Conservation (phyloP, 768 basidiomycete genomes). For the Antrodiella citrinella region DNA sequence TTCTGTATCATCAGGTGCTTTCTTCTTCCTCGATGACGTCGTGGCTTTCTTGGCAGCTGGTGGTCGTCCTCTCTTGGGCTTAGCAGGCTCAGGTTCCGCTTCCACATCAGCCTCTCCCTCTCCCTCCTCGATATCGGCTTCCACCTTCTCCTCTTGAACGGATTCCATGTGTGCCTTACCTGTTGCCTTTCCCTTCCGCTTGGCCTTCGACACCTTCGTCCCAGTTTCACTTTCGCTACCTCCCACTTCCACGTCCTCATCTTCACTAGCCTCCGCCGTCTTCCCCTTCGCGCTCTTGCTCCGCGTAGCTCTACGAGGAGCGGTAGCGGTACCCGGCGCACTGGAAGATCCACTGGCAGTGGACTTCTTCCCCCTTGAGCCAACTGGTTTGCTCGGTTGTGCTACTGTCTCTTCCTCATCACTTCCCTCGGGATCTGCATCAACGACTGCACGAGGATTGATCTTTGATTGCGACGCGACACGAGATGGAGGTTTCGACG, state of each 20-base stretch:
- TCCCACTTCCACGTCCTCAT: slow-evolving; percentile 16
- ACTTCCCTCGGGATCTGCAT: slow-evolving; percentile 5
- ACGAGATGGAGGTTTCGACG: slow-evolving; percentile 15
- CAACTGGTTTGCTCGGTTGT: slow-evolving; percentile 20
- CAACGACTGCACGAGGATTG: background rate
- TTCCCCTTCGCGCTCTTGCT: slow-evolving; percentile 13
- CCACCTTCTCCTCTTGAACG: slow-evolving; percentile 23
- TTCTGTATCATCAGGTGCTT: slow-evolving; percentile 5
- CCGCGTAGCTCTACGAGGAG: slow-evolving; percentile 15
- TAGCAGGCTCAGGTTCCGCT: slow-evolving; percentile 4
- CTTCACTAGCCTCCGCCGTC: slow-evolving; percentile 9
- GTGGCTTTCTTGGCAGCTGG: slow-evolving; percentile 6
- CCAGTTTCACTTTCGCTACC: slow-evolving; percentile 20
- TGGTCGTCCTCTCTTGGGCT: slow-evolving; percentile 13
- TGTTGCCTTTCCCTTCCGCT: slow-evolving; percentile 16
- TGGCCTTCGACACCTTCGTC: slow-evolving; percentile 17
- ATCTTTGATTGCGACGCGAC: slow-evolving; percentile 13
- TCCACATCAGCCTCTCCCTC: slow-evolving; percentile 9
- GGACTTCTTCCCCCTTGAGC: slow-evolving; percentile 6
- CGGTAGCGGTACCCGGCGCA: slow-evolving; percentile 12
- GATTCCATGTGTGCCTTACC: slow-evolving; percentile 19
- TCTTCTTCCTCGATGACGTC: slow-evolving; percentile 1
- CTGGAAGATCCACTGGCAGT: slow-evolving; percentile 16
- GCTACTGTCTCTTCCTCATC: slow-evolving; percentile 5
- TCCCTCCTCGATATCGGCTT: slow-evolving; percentile 17